Base-by-base conservation (phyloP, 1,284 basidiomycete species). In the Papiliotrema laurentii region DNA sequence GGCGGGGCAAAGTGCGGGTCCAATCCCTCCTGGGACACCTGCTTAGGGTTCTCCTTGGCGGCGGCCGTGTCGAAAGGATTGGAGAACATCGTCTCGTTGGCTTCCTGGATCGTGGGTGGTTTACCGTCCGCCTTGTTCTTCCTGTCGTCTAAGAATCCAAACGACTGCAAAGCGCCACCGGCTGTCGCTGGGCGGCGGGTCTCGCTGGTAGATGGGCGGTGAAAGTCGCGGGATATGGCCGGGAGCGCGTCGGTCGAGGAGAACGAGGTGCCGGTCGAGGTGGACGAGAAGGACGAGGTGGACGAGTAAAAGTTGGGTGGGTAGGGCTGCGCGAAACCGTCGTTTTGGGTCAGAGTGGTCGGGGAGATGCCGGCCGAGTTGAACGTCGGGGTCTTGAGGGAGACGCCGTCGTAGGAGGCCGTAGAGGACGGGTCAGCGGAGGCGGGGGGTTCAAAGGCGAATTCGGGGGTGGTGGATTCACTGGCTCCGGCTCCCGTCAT, bases 181-280 rank as follows among this genome's bases (percentile, higher is more conserved):
- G 68, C 65, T 2, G 71, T 72, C 2, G 69, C 68, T 7, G 71
- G 71, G 37, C 69, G 56, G 19, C 68, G 56, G 5, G 68, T 63
- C 33, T 71, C 69, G 33, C 47, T 59, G 9, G 50, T 19, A 21
- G 56, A 57, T 2, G 69, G 69, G 18, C 68, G 53, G 7, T 58
- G 61, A 51, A 73, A 73, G 36, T 73, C 68, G 16, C 68, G 60
- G 13, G 65, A 69, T 41, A 72, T 73, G 19, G 69, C 64, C 5
- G 71, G 69, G 7, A 73, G 60, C 13, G 61, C 56, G 54, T 66
- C 66, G 30, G 57, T 47, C 2, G 63, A 64, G 6, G 63, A 66
- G 49, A 68, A 68, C 1, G 61, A 63, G 2, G 51, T 48, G 24
- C 61, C 55, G 7, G 54, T 47, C 1, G 45, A 53, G 14, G 62